phyloP scores from a whole-genome alignment of 2,329 filamentous ascomycete species.

The Thielaviopsis cerberus region DNA sequence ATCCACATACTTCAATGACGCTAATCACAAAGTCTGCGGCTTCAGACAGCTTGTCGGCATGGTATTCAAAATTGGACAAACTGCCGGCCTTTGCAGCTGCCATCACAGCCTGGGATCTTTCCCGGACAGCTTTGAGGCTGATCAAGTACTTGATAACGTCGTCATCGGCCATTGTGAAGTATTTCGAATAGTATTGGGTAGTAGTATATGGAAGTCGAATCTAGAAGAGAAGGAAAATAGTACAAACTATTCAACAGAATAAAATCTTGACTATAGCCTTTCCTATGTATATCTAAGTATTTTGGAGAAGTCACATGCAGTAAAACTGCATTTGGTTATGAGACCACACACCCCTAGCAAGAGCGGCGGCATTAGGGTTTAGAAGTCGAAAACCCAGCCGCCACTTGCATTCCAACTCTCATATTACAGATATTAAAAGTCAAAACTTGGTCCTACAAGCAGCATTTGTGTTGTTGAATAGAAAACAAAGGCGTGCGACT shows the following conservation, averaged over 20 bases:
- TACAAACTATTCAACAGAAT: no score
- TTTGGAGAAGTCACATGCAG: no score
- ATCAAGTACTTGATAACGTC: conserved; percentile 19
- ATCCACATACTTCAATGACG: conserved; percentile 28
- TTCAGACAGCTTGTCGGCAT: conserved; percentile 20
- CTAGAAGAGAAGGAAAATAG: no score
- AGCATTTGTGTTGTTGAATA: background rate
- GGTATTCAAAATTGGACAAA: conserved; percentile 25
- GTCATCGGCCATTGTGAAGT: conserved; percentile 4
- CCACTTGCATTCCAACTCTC: no score
- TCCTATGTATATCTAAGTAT: no score
- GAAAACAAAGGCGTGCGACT: background rate
- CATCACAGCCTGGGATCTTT: conserved; percentile 19
- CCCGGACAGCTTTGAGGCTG: conserved; percentile 21
- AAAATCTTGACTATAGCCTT: no score
- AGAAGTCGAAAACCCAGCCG: no score
- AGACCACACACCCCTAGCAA: no score
- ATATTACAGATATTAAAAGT: no score
- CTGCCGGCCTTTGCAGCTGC: conserved; percentile 21
- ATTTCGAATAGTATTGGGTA: background rate
- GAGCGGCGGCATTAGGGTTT: no score
- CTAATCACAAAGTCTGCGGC: conserved; percentile 25
- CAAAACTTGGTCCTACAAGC: background rate
- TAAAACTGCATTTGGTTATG: no score
- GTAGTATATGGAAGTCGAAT: no score